Base-by-base conservation (phyloP, 805 yeast species). In the Suhomyces sp. region DNA sequence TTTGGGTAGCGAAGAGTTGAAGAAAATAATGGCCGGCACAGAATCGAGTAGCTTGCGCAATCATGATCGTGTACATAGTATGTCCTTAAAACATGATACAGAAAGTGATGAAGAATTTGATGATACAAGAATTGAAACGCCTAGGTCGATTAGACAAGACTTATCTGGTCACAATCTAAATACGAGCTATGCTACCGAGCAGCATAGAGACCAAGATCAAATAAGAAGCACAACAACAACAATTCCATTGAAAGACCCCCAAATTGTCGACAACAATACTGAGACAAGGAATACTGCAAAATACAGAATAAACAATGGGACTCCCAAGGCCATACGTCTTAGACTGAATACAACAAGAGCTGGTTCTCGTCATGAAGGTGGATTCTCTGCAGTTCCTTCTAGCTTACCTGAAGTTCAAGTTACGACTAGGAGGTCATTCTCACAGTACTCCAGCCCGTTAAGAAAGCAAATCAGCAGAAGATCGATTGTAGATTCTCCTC, bases 51-150 rank as follows among this genome's bases (percentile, higher is more conserved):
- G 48, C 24, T 31, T 52, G 46, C 4, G 48, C 44, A 33, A 33
- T n/a, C 36, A 33, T 33, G 36, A 33, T n/a, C 36, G 36, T n/a
- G 12, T n/a, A 33, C 17, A 31, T 15, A 31, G 6, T 31, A 31
- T 13, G 36, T 5, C 8, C 8, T 17, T 19, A 17, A 17, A 10
- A 12, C 52, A 42, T 29, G 57, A 51, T 19, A 56, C 52, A 24
- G 51, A 49, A 6, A 50, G 55, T 42, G 72, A 66, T 31, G 60
- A 61, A 48, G 73, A 69, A 41, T 68, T 69, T 54, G 73, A 68
- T 54, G 71, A 67, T 23, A 64, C 72, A 0, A 54, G 56, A 12
- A 45, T 57, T 12, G 73, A 69, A 45, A 66, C 72, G 13, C 73
- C 72, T 1, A 58, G 58, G 27, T 33, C 45, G 12, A 29, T 52